These are phyloP conservation scores for Helicocarpus griseus DNA, from an alignment of 2,329 filamentous ascomycete genomes.

Conservation along the genomic window DNA sequence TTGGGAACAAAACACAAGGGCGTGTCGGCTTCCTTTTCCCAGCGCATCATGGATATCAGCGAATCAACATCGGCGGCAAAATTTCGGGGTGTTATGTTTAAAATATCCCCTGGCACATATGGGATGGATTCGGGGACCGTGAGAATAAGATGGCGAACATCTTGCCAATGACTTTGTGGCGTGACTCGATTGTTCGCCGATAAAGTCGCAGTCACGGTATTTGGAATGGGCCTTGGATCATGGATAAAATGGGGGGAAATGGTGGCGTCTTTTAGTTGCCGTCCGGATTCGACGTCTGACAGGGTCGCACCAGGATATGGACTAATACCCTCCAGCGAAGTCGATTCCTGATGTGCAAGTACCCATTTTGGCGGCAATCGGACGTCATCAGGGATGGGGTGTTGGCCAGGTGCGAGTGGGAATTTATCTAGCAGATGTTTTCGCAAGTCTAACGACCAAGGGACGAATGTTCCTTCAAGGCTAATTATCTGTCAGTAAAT, in stretches of 20 bases:
- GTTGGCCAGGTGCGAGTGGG: slow-evolving; percentile 57
- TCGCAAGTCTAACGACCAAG: slow-evolving; percentile 63
- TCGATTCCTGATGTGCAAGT: slow-evolving; percentile 23
- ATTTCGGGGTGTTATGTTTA: slow-evolving; percentile 81
- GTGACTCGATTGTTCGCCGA: slow-evolving; percentile 64
- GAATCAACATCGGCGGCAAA: slow-evolving; percentile 68
- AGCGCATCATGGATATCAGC: slow-evolving; percentile 69
- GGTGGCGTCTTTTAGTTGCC: slow-evolving; percentile 4
- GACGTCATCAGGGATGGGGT: slow-evolving; percentile 63
- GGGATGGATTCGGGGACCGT: slow-evolving; percentile 32
- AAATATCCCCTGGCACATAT: slow-evolving; percentile 65
- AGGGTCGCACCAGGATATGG: not conserved
- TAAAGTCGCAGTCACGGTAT: slow-evolving; percentile 49
- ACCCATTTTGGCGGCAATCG: slow-evolving; percentile 68
- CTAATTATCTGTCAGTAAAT: slow-evolving; percentile 33
- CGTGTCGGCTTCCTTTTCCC: slow-evolving; percentile 62
- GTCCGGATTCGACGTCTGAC: not conserved
- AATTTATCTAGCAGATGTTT: slow-evolving; percentile 56
- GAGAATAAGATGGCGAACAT: slow-evolving; percentile 73
- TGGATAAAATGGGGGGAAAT: slow-evolving; percentile 6
- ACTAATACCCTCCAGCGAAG: slow-evolving; percentile 7
- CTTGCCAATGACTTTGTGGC: slow-evolving; percentile 73
- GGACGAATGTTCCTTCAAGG: slow-evolving; percentile 69
- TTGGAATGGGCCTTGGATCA: slow-evolving; percentile 49
- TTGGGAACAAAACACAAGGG: slow-evolving; percentile 46